These are phyloP conservation scores for Termitomyces sp. DNA, from an alignment of 768 basidiomycete genomes.

Conservation along the genomic window DNA sequence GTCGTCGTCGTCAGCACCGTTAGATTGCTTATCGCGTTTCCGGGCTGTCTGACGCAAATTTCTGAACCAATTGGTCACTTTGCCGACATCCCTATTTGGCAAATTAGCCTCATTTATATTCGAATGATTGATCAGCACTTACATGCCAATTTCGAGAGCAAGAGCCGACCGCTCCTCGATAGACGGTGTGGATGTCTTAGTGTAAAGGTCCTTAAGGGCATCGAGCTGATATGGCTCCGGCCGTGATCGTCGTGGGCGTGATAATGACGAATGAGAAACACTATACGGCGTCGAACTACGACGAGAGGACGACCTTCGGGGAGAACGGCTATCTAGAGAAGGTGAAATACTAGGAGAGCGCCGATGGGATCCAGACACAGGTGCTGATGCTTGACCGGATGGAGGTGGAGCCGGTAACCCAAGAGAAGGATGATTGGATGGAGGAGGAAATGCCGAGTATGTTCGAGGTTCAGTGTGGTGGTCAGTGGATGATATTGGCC, in stretches of 20 bases:
- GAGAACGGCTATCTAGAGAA: constrained; percentile 31
- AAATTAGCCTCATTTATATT: constrained; percentile 13
- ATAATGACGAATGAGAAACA: constrained; percentile 27
- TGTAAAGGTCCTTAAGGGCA: constrained; percentile 65
- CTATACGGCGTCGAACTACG: constrained; percentile 43
- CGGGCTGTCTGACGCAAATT: constrained; percentile 79
- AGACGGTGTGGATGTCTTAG: constrained; percentile 64
- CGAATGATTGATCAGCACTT: constrained; percentile 20
- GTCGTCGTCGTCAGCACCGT: constrained; percentile 39
- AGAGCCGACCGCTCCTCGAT: constrained; percentile 75
- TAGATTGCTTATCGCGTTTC: constrained; percentile 54
- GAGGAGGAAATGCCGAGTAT: constrained; percentile 45
- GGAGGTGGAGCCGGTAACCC: constrained; percentile 25
- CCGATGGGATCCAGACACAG: constrained; percentile 19
- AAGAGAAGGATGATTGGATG: constrained; percentile 40
- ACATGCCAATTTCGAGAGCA: constrained; percentile 76
- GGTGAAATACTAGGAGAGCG: constrained; percentile 35
- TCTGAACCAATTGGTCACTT: constrained; percentile 87
- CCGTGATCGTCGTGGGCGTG: constrained; percentile 64
- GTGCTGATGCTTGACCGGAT: constrained; percentile 25
- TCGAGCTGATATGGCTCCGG: constrained; percentile 77
- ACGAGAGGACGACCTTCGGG: constrained; percentile 31
- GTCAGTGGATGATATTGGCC: constrained; percentile 23
- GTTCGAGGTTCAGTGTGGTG: constrained; percentile 30
- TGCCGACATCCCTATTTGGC: constrained; percentile 61